Conservation (phyloP, 768 basidiomycete genomes). For the Mycena galericulata region DNA sequence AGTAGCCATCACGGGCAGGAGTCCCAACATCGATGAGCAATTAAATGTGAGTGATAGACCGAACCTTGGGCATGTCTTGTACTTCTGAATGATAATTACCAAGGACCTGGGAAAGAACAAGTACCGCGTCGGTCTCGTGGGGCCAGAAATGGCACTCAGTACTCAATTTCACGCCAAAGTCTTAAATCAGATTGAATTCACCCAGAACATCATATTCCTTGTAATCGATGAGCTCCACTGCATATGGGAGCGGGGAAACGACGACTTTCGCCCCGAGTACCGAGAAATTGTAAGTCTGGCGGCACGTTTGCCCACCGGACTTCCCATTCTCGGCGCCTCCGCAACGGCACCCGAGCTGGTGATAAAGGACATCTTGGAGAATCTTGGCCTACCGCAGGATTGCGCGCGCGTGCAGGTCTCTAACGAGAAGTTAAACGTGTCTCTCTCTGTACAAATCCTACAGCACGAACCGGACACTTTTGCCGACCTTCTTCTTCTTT, state of each 20-base stretch:
- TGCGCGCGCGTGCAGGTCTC: constrained; percentile 13
- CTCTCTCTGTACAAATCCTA: background rate
- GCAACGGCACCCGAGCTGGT: constrained; percentile 22
- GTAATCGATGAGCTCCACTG: constrained; percentile 41
- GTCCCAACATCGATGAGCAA: constrained; percentile 1
- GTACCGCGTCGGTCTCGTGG: constrained; percentile 31
- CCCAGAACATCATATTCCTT: constrained; percentile 22
- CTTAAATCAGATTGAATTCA: constrained; percentile 21
- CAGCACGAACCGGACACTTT: constrained; percentile 27
- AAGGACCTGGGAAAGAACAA: constrained; percentile 25
- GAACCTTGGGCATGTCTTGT: background rate
- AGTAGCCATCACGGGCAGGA: constrained; percentile 13
- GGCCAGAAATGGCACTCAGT: constrained; percentile 33
- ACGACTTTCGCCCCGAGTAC: constrained; percentile 32
- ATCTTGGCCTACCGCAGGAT: constrained; percentile 12
- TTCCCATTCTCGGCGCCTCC: constrained; percentile 29
- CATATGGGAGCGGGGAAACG: constrained; percentile 37
- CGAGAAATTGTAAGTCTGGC: background rate
- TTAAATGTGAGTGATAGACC: constrained; percentile 5
- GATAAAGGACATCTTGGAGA: constrained; percentile 9
- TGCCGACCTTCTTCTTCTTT: constrained; percentile 29
- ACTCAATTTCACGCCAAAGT: constrained; percentile 23
- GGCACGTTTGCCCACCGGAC: constrained; percentile 21
- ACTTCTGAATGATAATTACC: background rate
- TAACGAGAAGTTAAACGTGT: constrained; percentile 29